Percentiles rank a stretch among this genome's conserved stretches.
Evolutionary conservation across 441 rosid species (phyloP).

Genomic region (Biscutella laevigata): DNA sequence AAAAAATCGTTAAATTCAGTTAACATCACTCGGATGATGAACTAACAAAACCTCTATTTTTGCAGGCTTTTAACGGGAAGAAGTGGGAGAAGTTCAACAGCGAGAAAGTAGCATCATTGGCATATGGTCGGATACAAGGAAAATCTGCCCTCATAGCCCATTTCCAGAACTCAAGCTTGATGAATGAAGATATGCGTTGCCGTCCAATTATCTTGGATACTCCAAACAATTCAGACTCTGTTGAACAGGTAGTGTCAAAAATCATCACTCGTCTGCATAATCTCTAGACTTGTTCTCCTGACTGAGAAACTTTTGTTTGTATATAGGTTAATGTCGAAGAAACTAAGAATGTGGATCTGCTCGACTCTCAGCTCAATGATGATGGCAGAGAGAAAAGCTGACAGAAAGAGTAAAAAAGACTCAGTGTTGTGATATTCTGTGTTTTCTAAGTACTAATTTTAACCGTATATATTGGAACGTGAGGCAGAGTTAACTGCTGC

Average conservation of each 20-base stretch:
- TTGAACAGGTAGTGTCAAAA: constrained; percentile 49
- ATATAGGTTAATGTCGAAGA: constrained; percentile 17
- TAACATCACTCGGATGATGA: neutral
- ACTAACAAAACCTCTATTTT: constrained; percentile 10
- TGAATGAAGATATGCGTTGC: constrained; percentile 99
- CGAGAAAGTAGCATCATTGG: constrained; percentile 94
- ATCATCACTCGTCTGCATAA: neutral
- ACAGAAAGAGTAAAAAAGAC: constrained; percentile 10
- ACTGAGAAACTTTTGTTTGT: neutral
- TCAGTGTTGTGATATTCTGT: constrained; percentile 13
- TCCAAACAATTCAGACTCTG: constrained; percentile 46
- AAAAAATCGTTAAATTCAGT: neutral
- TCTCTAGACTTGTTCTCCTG: neutral
- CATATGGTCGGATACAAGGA: constrained; percentile 97
- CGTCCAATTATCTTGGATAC: constrained; percentile 82
- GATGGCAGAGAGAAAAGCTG: constrained; percentile 21
- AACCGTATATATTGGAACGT: constrained; percentile 25
- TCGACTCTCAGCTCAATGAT: constrained; percentile 19
- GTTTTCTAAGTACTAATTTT: constrained; percentile 15
- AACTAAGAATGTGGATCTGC: constrained; percentile 12
- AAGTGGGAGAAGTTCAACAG: constrained; percentile 99
- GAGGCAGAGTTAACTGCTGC: constrained; percentile 24
- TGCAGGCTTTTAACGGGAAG: constrained; percentile 91
- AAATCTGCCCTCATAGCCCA: constrained; percentile 87
- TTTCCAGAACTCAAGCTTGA: constrained; percentile 96